Base-by-base conservation (phyloP, 108 stramenopile species). In the Stephanodiscus minutulus region DNA sequence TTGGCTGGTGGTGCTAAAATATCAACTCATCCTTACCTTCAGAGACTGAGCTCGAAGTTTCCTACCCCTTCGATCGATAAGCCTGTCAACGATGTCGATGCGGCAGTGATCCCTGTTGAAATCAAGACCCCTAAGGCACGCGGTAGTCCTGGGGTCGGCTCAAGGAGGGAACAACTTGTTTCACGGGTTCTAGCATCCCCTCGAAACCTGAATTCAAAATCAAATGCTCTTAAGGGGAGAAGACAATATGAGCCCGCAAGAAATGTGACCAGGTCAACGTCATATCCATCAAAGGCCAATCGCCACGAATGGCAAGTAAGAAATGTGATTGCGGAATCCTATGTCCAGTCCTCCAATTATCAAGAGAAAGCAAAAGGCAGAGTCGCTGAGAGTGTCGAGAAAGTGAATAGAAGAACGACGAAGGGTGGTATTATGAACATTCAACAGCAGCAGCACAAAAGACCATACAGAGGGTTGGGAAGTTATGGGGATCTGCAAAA, bases 331-430 rank as follows among this genome's bases (percentile, higher is more conserved):
- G 2, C 36, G 61, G 36, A 25, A 27, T 24, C 48, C 3, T 8
- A 43, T 13, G 21, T 28, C 15, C 25, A 21, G 22, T 29, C 28
- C 25, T 10, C 27, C 25, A 48, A 37, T 46, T 1, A 33, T 33
- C 50, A 33, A 25, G 47, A 52, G 18, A 24, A 52, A 24, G 20
- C 50, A 20, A 62, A 64, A 50, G 47, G 55, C 31, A 65, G 41
- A 13, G 73, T 74, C 17, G 64, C 56, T 10, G 50, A 61, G 21
- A 76, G 74, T 25, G 67, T 76, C 21, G 74, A 66, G 28, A 62
- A 44, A 52, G 66, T 61, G 46, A 68, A 68, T 47, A 29, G 64
- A 62, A 60, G 52, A 52, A 50, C 27, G 47, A 13, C 48, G 11
- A 48, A 43, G 36, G 22, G 2, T 43, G 9, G 29, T 5, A 36